Evolutionary conservation across 495 filamentous ascomycete species (phyloP), one percentile per base, ranked within the genome.

Genomic region (Jackrogersella minutella): DNA sequence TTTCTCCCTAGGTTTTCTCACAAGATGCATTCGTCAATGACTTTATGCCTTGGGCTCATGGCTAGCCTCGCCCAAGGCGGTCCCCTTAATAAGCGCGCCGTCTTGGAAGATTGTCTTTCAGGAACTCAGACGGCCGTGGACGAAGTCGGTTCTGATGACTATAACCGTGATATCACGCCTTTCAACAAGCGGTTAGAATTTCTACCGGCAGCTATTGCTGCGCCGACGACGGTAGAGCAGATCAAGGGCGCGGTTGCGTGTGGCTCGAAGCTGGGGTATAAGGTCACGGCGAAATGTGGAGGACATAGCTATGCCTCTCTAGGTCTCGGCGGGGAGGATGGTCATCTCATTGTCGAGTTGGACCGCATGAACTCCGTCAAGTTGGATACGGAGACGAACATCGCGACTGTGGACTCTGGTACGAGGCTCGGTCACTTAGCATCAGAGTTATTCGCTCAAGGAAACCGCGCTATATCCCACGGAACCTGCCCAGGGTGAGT

Each of bases 251-350:
- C 80, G 16, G 76, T 82, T 13, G 66, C 74, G n/a, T 81, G 79
- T 36, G 79, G 75, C 17, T 66, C 69, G 9, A 72, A 77, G 70
- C 59, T 75, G 17, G 79, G 77, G 3, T 71, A 80, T 11, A 81
- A 81, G 61, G 77, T 79, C 6, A 77, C 66, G 7, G 59, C 79
- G 21, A 82, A 81, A 64, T 76, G 74, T 24, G 80, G 80, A 43
- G 80, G 80, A 2, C 80, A 82, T 67, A 81, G 78, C 53, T 81
- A 82, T 56, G 80, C 75, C 3, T 80, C 77, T 16, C 75, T 80
- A 10, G 80, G 80, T 30, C 69, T 82, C 4, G 80, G 80, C 9
- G 80, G 80, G 1, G 78, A 82, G 69, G 73, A 82, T 17, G 80
- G 80, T 8, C 79, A 81, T 66, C 73, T 82, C 13, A 72, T 81